Evolutionary conservation across 306 rosid genomes (phyloP).

Genomic region (Lotus japonicus): DNA sequence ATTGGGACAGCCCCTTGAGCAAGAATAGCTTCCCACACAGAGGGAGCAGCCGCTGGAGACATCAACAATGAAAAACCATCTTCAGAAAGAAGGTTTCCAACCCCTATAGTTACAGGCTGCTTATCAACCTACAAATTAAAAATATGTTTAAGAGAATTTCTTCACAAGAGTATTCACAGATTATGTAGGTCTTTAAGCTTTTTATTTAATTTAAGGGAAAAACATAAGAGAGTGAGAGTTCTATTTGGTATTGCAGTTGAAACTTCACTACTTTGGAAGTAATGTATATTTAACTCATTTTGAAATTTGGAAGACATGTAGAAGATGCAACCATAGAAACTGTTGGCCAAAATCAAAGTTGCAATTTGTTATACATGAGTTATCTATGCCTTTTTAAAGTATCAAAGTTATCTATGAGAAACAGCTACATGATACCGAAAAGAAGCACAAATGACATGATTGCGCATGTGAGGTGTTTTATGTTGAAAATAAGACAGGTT

Average conservation of each 20-base stretch:
- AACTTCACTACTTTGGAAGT: not conserved
- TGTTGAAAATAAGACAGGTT: not conserved
- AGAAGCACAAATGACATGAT: not conserved
- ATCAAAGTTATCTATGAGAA: not conserved
- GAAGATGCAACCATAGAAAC: not conserved
- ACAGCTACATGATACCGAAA: slow-evolving; percentile 3
- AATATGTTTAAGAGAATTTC: not conserved
- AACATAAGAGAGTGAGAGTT: not conserved
- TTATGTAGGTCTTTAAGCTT: not conserved
- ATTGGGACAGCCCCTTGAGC: slow-evolving; percentile 70
- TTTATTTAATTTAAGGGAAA: not conserved
- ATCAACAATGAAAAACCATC: slow-evolving; percentile 71
- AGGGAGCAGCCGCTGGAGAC: slow-evolving; percentile 81
- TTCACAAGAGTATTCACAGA: slow-evolving; percentile 5
- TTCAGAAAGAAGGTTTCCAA: slow-evolving; percentile 80
- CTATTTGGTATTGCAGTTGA: not conserved
- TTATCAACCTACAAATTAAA: slow-evolving; percentile 57
- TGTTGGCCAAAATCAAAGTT: slow-evolving; percentile 11
- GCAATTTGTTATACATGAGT: not conserved
- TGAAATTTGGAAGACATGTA: not conserved
- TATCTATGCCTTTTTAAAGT: not conserved
- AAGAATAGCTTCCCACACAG: slow-evolving; percentile 75
- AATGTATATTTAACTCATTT: slow-evolving; percentile 1
- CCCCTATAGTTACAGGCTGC: slow-evolving; percentile 83
- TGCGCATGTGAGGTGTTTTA: not conserved